These are phyloP conservation scores for Talaromyces albobiverticillius DNA, from an alignment of 2,329 filamentous ascomycete genomes.

Conservation along the genomic window DNA sequence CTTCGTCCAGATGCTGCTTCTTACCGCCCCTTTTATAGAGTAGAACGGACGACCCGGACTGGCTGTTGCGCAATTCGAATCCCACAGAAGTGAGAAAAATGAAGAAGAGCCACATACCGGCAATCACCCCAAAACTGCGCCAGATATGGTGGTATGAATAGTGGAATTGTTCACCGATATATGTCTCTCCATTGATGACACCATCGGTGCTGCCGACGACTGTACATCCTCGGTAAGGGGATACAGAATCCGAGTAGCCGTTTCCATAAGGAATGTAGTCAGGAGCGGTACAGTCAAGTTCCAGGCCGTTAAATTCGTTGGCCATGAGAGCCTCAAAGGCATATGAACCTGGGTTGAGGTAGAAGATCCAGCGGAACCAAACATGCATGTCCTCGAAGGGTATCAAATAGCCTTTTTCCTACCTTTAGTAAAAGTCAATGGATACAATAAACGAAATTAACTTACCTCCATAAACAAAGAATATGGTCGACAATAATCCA, in stretches of 20 bases:
- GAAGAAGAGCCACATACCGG: conserved; percentile 72
- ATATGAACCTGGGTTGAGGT: conserved; percentile 64
- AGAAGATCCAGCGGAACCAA: conserved; percentile 62
- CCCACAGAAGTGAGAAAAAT: conserved; percentile 69
- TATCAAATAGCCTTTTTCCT: conserved; percentile 56
- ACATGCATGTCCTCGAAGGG: conserved; percentile 58
- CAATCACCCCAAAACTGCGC: conserved; percentile 74
- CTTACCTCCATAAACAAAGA: conserved; percentile 51
- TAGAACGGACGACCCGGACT: conserved; percentile 29
- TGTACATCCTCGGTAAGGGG: conserved; percentile 28
- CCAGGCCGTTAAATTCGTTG: conserved; percentile 63
- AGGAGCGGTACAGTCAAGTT: conserved; percentile 53
- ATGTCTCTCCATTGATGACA: conserved; percentile 50
- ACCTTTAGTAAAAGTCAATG: not conserved
- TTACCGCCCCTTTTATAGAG: conserved; percentile 32
- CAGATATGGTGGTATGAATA: conserved; percentile 58
- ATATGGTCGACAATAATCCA: conserved; percentile 40
- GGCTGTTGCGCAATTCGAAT: conserved; percentile 58
- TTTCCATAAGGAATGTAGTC: conserved; percentile 45
- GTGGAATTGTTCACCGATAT: conserved; percentile 52
- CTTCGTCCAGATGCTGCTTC: conserved; percentile 14
- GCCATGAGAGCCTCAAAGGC: conserved; percentile 65
- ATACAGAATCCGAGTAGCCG: conserved; percentile 33
- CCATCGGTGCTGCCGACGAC: conserved; percentile 29
- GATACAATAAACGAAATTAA: not conserved